Percentiles rank a stretch among this genome's conserved stretches.
Evolutionary conservation across 2,329 filamentous ascomycete genomes (phyloP).

Genomic region (Chrysoporthe austroafricana): DNA sequence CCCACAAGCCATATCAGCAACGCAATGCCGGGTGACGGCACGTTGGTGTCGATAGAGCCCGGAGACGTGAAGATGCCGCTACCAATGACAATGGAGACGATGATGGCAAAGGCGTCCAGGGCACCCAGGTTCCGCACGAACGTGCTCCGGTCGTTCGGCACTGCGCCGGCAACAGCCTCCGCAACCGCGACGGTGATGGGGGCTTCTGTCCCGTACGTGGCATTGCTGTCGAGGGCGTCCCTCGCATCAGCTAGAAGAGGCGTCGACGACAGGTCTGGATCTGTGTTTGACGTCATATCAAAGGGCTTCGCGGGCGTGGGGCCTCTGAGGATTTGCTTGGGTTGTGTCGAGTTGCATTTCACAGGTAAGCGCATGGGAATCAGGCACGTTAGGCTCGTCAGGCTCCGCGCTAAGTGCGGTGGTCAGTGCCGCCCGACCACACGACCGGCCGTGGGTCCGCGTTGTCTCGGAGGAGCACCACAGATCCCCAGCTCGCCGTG

Average conservation of each 20-base stretch:
- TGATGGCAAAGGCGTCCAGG: conserved; percentile 59
- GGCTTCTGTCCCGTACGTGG: not conserved
- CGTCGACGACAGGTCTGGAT: not conserved
- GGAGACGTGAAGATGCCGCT: conserved; percentile 69
- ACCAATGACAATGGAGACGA: conserved; percentile 67
- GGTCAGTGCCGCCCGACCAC: no score
- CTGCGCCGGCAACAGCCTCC: conserved; percentile 9
- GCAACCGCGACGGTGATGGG: not conserved
- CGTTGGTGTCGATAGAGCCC: conserved; percentile 64
- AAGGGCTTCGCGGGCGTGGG: not conserved
- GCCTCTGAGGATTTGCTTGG: no score
- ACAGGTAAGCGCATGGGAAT: no score
- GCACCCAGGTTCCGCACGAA: conserved; percentile 52
- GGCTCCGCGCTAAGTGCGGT: no score
- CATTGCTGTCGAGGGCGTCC: not conserved
- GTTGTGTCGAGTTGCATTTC: no score
- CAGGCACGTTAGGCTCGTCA: no score
- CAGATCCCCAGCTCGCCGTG: no score
- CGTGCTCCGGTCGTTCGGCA: conserved; percentile 30
- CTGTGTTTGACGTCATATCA: not conserved
- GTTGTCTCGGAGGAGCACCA: no score
- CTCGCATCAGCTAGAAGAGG: not conserved
- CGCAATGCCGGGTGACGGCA: conserved; percentile 62
- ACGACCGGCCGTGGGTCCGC: no score
- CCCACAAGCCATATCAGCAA: conserved; percentile 64